These are phyloP conservation scores for Ormosia semicastrata DNA, from an alignment of 306 rosid species.

Conservation along the genomic window DNA sequence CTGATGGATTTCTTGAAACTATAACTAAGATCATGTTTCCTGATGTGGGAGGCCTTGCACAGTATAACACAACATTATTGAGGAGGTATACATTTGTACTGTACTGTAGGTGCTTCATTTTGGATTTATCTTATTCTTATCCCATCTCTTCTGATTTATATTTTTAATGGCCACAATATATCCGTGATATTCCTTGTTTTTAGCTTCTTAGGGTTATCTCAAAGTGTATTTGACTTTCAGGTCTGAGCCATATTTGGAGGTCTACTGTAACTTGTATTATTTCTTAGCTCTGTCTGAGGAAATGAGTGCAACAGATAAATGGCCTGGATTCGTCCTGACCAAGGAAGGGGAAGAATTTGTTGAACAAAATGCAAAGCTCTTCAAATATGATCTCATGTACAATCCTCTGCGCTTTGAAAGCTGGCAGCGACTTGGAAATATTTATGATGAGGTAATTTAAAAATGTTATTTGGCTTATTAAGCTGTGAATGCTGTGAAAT, in stretches of 20 bases:
- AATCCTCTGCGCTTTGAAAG: conserved; percentile 91
- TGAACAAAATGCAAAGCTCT: conserved; percentile 85
- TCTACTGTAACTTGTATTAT: conserved; percentile 87
- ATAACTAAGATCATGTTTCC: conserved; percentile 73
- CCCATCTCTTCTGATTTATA: conserved; percentile 13
- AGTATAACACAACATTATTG: conserved; percentile 55
- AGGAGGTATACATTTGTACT: conserved; percentile 56
- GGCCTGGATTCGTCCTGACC: conserved; percentile 96
- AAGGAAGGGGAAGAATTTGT: conserved; percentile 99
- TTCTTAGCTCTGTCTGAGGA: conserved; percentile 94
- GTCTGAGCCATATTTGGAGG: conserved; percentile 89
- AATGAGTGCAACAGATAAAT: conserved; percentile 94
- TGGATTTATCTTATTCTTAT: neutral
- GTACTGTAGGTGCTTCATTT: conserved; percentile 1
- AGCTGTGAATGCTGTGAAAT: conserved; percentile 16
- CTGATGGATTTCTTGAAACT: conserved; percentile 83
- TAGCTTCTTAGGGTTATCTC: conserved; percentile 25
- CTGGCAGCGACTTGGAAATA: conserved; percentile 93
- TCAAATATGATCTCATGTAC: conserved; percentile 81
- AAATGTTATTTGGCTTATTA: conserved; percentile 27
- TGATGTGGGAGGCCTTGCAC: conserved; percentile 67
- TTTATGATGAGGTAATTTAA: conserved; percentile 78
- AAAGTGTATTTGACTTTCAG: conserved; percentile 53
- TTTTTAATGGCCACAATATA: neutral
- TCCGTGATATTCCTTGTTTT: conserved; percentile 29